Conservation (phyloP, 106 monocot species). For the Dactylorhiza incarnata region DNA sequence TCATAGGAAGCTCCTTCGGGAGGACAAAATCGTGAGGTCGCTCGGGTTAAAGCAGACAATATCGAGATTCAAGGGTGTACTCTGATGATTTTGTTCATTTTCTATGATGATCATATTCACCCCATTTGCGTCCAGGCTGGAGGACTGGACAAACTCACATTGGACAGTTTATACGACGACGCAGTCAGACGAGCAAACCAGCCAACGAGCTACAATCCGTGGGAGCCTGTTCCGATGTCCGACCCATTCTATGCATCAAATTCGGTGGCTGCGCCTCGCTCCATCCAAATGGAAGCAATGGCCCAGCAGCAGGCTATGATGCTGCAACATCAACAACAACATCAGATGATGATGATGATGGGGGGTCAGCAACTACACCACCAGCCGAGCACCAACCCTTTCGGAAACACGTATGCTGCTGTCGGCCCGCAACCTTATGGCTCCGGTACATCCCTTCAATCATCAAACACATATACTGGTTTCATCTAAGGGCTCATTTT, state of each 20-base stretch:
- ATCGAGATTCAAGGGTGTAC: not conserved
- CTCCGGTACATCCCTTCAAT: constrained; percentile 35
- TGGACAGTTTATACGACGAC: constrained; percentile 90
- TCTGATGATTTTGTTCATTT: not conserved
- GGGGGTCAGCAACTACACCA: constrained; percentile 30
- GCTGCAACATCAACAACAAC: constrained; percentile 71
- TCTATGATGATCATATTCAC: not conserved
- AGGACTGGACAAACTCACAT: constrained; percentile 70
- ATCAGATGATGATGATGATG: constrained; percentile 87
- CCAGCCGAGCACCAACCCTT: constrained; percentile 46
- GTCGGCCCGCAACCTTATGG: constrained; percentile 36
- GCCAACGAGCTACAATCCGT: constrained; percentile 71
- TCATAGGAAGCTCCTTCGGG: too few relatives aligned
- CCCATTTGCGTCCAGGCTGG: constrained; percentile 45
- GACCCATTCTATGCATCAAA: constrained; percentile 66
- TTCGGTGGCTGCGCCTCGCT: constrained; percentile 37
- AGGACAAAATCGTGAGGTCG: too few relatives aligned
- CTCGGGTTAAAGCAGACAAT: too few relatives aligned
- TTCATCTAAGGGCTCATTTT: constrained; percentile 29
- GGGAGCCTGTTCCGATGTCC: constrained; percentile 40
- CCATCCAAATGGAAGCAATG: constrained; percentile 79
- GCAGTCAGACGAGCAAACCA: constrained; percentile 58
- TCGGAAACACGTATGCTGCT: constrained; percentile 48
- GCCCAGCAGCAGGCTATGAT: constrained; percentile 83
- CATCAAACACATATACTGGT: constrained; percentile 37